These are phyloP conservation scores for Ganoderma lingzhi DNA, from an alignment of 1,284 basidiomycete genomes.

Conservation along the genomic window DNA sequence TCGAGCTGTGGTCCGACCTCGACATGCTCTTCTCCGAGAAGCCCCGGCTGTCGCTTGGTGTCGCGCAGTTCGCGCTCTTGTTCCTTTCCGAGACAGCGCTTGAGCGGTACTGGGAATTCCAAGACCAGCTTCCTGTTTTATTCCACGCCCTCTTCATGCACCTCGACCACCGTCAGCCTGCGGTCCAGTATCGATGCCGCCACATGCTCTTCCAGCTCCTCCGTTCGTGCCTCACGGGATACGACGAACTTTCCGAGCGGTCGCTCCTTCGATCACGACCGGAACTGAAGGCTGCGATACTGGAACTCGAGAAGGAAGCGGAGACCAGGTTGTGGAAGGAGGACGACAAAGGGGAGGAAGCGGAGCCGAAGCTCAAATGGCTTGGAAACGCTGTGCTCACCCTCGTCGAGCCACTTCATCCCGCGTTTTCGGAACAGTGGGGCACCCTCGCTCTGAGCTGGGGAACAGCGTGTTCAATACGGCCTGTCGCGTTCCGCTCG, in stretches of 20 bases:
- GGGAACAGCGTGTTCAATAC: constrained; percentile 89
- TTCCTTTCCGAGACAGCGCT: constrained; percentile 87
- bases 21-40: constrained; percentile 78
- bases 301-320: constrained; percentile 66
- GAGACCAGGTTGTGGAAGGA: constrained; percentile 77
- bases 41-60: constrained; percentile 72
- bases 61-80: constrained; percentile 89
- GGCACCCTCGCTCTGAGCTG: constrained; percentile 84
- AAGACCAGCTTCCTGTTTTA: constrained; percentile 74
- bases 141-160: constrained; percentile 88
- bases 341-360: constrained; percentile 63
- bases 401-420: constrained; percentile 75
- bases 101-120: constrained; percentile 81
- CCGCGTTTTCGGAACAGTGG: constrained; percentile 79
- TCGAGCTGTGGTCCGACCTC: constrained; percentile 78
- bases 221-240: constrained; percentile 80
- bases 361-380: constrained; percentile 73
- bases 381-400: constrained; percentile 74
- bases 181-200: constrained; percentile 76
- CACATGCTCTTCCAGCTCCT: constrained; percentile 83
- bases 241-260: constrained; percentile 69
- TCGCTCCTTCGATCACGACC: constrained; percentile 53
- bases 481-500: constrained; percentile 88
- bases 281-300: constrained; percentile 59
- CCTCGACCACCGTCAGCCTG: constrained; percentile 78